Conservation (phyloP, 345 rosid genomes). For the Theobroma cacao region DNA sequence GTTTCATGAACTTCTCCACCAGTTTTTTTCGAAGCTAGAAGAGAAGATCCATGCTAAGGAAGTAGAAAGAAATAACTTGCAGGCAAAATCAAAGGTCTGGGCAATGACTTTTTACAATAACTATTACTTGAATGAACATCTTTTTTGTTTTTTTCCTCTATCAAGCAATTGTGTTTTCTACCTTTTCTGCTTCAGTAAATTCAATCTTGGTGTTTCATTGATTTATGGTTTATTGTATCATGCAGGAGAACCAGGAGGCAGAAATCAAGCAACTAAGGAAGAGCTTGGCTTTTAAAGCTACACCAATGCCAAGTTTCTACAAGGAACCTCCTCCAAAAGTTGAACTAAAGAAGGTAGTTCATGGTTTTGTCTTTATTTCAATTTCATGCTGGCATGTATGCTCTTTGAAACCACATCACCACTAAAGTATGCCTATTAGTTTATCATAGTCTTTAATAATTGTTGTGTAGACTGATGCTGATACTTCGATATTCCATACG, state of each 20-base stretch:
- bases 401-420: neutral
- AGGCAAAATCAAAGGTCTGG: conserved; percentile 87
- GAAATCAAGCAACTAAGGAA: conserved; percentile 88
- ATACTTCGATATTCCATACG: neutral
- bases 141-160: neutral
- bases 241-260: conserved; percentile 89
- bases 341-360: conserved; percentile 87
- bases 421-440: neutral
- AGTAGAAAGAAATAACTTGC: conserved; percentile 65
- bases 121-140: conserved; percentile 1
- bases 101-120: neutral
- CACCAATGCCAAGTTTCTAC: conserved; percentile 95
- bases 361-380: neutral
- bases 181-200: neutral
- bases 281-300: conserved; percentile 89
- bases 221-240: conserved; percentile 11
- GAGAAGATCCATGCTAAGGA: conserved; percentile 95
- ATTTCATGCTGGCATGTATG: neutral
- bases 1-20: conserved; percentile 18
- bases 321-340: conserved; percentile 91
- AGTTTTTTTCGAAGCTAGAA: conserved; percentile 91
- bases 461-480: neutral
- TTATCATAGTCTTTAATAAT: neutral
- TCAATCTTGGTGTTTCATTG: neutral
- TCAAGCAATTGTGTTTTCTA: neutral